phyloP scores from a whole-genome alignment of 1,284 basidiomycete genomes.

The Fomitopsis palustris region DNA sequence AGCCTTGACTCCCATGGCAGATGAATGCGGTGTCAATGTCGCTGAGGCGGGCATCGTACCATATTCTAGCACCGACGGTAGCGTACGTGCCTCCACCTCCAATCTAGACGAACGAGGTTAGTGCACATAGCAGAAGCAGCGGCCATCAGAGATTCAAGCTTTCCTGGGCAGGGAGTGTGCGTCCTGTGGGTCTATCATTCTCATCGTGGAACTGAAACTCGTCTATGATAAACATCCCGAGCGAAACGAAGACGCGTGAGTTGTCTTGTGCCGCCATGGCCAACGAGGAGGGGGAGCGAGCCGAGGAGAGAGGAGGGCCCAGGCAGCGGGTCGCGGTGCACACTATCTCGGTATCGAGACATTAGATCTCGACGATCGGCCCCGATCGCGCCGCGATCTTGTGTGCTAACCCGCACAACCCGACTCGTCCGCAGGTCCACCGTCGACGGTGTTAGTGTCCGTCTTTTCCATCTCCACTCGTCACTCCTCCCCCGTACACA shows the following conservation, averaged over 20 bases:
- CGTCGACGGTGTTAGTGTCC: neutral
- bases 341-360: neutral
- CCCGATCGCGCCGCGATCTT: neutral
- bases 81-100: constrained; percentile 89
- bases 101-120: constrained; percentile 49
- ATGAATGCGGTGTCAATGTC: no score
- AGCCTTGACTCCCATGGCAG: constrained; percentile 44
- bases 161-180: constrained; percentile 48
- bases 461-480: neutral
- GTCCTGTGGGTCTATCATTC: constrained; percentile 47
- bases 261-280: neutral
- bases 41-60: constrained; percentile 37
- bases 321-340: neutral
- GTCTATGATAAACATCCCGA: constrained; percentile 93
- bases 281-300: neutral
- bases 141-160: constrained; percentile 14
- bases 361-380: constrained; percentile 2
- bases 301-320: neutral
- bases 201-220: constrained; percentile 65
- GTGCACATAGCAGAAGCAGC: neutral
- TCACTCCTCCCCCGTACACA: neutral
- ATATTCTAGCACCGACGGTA: constrained; percentile 75
- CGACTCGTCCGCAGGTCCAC: neutral
- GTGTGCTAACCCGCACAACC: neutral
- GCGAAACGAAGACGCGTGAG: constrained; percentile 47